Conservation (phyloP, 345 rosid genomes). For the Erysimum cheiranthoides region DNA sequence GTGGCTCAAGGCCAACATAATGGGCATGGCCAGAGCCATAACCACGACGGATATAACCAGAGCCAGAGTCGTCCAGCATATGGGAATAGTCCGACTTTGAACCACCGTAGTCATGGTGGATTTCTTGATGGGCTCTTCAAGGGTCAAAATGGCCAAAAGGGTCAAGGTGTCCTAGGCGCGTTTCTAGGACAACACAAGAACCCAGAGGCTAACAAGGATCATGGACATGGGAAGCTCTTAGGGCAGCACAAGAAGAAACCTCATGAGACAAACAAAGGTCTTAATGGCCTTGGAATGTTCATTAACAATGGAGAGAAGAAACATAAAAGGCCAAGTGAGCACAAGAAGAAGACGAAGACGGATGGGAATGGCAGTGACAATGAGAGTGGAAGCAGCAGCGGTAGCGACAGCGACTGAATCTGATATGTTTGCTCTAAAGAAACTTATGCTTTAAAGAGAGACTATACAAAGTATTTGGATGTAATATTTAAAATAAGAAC, state of each 20-base stretch:
- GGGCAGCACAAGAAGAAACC: constrained; percentile 40
- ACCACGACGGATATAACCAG: not conserved
- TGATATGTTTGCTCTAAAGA: not conserved
- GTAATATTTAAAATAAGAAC: constrained; percentile 16
- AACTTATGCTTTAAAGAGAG: constrained; percentile 4
- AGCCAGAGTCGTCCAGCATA: constrained; percentile 25
- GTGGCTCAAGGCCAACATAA: constrained; percentile 25
- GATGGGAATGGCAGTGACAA: constrained; percentile 38
- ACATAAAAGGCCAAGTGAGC: constrained; percentile 28
- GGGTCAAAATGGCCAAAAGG: constrained; percentile 21
- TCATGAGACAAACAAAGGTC: constrained; percentile 34
- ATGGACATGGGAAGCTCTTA: constrained; percentile 36
- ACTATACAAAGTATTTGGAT: constrained; percentile 9
- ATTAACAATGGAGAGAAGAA: constrained; percentile 42
- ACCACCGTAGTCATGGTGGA: constrained; percentile 44
- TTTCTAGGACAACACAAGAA: constrained; percentile 26
- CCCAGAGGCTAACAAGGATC: constrained; percentile 25
- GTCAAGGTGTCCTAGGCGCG: constrained; percentile 13
- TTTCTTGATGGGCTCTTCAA: constrained; percentile 42
- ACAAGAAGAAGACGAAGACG: constrained; percentile 37
- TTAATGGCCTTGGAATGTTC: constrained; percentile 43
- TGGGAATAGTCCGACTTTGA: constrained; percentile 35
- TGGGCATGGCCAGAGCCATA: constrained; percentile 20
- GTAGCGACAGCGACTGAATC: constrained; percentile 43
- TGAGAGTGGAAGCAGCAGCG: constrained; percentile 39